Conservation (phyloP, 202 grass and related monocot species). For the Dendrocalamus latiflorus region DNA sequence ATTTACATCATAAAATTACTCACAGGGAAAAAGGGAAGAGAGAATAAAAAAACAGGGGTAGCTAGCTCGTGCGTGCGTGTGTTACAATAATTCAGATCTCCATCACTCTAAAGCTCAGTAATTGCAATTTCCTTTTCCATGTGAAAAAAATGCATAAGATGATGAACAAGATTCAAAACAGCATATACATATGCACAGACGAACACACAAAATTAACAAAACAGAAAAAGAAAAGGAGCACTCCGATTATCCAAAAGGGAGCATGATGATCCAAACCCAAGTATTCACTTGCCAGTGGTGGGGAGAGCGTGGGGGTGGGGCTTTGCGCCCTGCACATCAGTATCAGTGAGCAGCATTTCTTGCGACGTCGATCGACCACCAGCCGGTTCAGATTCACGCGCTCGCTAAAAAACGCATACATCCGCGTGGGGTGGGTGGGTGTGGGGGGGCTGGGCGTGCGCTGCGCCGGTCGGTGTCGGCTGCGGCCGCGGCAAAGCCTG, state of each 20-base stretch:
- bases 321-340: background rate
- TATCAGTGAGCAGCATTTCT: background rate
- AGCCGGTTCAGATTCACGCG: background rate
- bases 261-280: slow-evolving; percentile 39
- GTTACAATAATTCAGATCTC: background rate
- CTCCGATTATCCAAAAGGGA: slow-evolving; percentile 7
- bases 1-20: background rate
- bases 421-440: background rate
- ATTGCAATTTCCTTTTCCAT: background rate
- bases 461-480: slow-evolving; percentile 11
- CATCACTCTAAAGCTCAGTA: background rate
- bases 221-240: background rate
- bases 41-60: background rate
- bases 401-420: background rate
- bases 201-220: background rate
- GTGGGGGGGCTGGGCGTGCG: slow-evolving; percentile 29
- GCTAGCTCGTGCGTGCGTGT: background rate
- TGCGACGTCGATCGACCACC: background rate
- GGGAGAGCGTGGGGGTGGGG: no score
- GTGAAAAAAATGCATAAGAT: background rate
- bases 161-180: background rate
- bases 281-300: slow-evolving; percentile 22
- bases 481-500: slow-evolving; percentile 53
- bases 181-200: background rate
- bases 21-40: background rate